Evolutionary conservation across 768 basidiomycete species (phyloP), one percentile per base, ranked within the genome.

Genomic region (Termitomyces eurrhizus): DNA sequence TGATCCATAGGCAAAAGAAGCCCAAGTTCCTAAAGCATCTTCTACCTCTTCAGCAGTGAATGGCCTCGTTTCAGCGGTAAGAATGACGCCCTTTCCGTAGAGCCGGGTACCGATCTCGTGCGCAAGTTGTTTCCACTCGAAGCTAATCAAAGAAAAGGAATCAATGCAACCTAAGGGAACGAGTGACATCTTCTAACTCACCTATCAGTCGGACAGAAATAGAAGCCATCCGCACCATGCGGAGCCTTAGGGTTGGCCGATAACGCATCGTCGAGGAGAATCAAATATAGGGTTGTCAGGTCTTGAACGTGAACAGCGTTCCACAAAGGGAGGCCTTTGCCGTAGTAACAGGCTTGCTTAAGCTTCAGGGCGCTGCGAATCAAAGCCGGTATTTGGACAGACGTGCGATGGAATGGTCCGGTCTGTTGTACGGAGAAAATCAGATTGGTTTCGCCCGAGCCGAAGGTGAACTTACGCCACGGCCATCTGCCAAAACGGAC

Each of bases 321-420:
- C 64, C 64, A 64, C 53, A 58, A 50, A 2, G 64, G 55, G 39
- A 62, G 42, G 11, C 64, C 64, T 54, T 64, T 64, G 4, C 61
- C 61, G 21, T 64, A 64, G 45, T 59, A 46, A 36, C 64, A 64
- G 7, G 64, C 49, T 48, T 62, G 64, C 5, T 54, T 50, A 6
- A 52, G 42, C 42, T 64, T 64, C 5, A 64, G 37, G n/a, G 61
- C 61, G 44, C 64, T 59, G 11, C 64, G 64, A 45, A 64, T 64
- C 12, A 64, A 37, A 4, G 61, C 61, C 2, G 64, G 64, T 39
- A 64, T 56, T 45, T 64, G 64, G 14, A 64, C 64, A 37, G 64
- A 64, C 16, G 64, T 64, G 32, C 58, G 64, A 54, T 64, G 64
- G 64, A 64, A 64, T 11, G 61, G 64, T 14, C 64, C 64, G n/a